These are phyloP conservation scores for Candida nanaspora DNA, from an alignment of 805 yeast species.

Conservation along the genomic window DNA sequence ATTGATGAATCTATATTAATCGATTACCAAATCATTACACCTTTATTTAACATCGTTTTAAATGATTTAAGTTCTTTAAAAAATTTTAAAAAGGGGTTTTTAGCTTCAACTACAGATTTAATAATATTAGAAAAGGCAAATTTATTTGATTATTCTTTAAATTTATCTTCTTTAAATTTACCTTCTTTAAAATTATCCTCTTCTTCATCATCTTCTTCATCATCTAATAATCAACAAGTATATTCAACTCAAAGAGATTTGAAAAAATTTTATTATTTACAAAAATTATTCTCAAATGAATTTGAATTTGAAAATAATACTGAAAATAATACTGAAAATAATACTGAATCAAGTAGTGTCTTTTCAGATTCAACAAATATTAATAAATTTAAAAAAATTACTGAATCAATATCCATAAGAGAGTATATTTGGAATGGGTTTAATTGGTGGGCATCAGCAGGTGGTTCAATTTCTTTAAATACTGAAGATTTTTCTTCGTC, in stretches of 20 bases:
- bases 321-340: not conserved
- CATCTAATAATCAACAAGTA: not conserved
- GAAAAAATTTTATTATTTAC: slow-evolving; percentile 25
- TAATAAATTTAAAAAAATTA: slow-evolving; percentile 7
- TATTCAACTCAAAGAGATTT: slow-evolving; percentile 31
- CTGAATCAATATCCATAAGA: slow-evolving; percentile 46
- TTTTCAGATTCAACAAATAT: not conserved
- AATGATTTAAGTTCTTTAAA: slow-evolving; percentile 40
- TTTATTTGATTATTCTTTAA: slow-evolving; percentile 41
- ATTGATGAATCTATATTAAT: slow-evolving; percentile 12
- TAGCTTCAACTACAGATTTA: slow-evolving; percentile 64
- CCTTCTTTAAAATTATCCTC: slow-evolving; percentile 6
- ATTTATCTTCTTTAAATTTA: slow-evolving; percentile 9
- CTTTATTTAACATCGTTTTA: slow-evolving; percentile 58
- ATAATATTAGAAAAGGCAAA: slow-evolving; percentile 47
- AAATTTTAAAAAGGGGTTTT: slow-evolving; percentile 27
- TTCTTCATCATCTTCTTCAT: slow-evolving; percentile 7
- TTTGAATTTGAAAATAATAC: slow-evolving; percentile 25
- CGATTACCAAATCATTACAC: slow-evolving; percentile 29
- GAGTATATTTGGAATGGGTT: slow-evolving; percentile 63
- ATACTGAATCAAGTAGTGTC: not conserved
- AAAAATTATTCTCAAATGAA: slow-evolving; percentile 28
- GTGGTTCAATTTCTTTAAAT: slow-evolving; percentile 18
- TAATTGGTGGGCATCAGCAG: slow-evolving; percentile 87
- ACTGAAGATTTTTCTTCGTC: not conserved